These are phyloP conservation scores for Syzygium jambos DNA, from an alignment of 345 rosid genomes.

Conservation along the genomic window DNA sequence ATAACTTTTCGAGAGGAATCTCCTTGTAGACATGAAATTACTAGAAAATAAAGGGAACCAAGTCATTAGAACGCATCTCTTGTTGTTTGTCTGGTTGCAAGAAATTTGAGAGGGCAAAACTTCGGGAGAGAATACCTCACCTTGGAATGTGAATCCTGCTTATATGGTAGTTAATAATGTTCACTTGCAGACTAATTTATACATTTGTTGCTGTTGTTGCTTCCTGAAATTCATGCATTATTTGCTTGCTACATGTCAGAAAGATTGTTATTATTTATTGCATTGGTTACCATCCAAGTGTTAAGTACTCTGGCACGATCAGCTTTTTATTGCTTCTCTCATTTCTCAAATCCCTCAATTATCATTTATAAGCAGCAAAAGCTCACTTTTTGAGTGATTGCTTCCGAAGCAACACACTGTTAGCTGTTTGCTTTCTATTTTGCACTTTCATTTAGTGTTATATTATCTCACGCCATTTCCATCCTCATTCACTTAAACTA, in stretches of 20 bases:
- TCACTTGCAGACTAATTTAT: background rate
- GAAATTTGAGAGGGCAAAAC: background rate
- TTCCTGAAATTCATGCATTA: background rate
- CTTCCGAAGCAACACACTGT: background rate
- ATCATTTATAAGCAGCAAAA: background rate
- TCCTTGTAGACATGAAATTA: background rate
- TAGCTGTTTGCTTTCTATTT: background rate
- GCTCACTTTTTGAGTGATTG: background rate
- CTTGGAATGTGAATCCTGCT: background rate
- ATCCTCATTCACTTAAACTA: background rate
- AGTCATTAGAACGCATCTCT: background rate
- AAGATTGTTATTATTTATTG: background rate
- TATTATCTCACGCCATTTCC: background rate
- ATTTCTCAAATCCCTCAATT: background rate
- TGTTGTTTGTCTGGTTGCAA: background rate
- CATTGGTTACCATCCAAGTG: background rate
- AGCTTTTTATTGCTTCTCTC: background rate
- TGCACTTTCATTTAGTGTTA: background rate
- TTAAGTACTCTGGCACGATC: background rate
- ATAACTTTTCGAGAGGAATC: background rate
- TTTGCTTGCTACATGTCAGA: background rate
- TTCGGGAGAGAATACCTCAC: background rate
- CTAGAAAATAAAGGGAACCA: background rate
- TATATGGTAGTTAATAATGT: background rate
- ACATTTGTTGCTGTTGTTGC: background rate